These are phyloP conservation scores for Pythium dissotocum DNA, from an alignment of 352 stramenopile species.

Conservation along the genomic window DNA sequence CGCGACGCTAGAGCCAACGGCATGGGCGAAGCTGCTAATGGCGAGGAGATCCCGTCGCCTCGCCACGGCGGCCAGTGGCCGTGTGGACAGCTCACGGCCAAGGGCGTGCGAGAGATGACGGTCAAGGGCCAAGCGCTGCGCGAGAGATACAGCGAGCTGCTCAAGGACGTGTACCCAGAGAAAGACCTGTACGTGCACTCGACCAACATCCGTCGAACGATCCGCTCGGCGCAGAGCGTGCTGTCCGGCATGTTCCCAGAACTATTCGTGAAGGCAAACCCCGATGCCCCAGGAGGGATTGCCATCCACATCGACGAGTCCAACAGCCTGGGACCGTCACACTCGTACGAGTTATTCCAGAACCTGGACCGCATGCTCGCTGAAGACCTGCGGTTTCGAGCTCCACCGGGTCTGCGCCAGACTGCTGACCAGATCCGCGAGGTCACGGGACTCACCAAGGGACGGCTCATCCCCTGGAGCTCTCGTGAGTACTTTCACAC, in stretches of 20 bases:
- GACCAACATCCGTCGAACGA: constrained; percentile 78
- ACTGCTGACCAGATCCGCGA: constrained; percentile 42
- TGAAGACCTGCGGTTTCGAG: constrained; percentile 51
- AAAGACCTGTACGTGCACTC: constrained; percentile 66
- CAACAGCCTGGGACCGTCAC: constrained; percentile 54
- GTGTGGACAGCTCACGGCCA: constrained; percentile 69
- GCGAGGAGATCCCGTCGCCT: constrained; percentile 31
- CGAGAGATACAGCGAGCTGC: constrained; percentile 40
- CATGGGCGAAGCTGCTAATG: background rate
- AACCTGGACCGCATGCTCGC: constrained; percentile 50
- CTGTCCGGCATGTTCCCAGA: constrained; percentile 67
- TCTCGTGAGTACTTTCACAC: constrained; percentile 32
- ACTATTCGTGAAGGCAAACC: constrained; percentile 31
- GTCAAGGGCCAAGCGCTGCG: constrained; percentile 49
- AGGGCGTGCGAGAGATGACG: constrained; percentile 68
- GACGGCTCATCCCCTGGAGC: constrained; percentile 61
- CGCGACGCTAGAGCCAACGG: background rate
- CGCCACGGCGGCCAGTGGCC: constrained; percentile 68
- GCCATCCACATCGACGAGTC: constrained; percentile 50
- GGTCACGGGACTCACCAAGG: constrained; percentile 39
- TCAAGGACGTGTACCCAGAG: constrained; percentile 36
- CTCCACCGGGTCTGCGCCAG: constrained; percentile 41
- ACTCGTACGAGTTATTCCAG: constrained; percentile 67
- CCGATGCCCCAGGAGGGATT: constrained; percentile 21
- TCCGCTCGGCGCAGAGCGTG: constrained; percentile 70